Evolutionary conservation across 352 stramenopile species (phyloP).

Genomic region (Pythium graminicola): DNA sequence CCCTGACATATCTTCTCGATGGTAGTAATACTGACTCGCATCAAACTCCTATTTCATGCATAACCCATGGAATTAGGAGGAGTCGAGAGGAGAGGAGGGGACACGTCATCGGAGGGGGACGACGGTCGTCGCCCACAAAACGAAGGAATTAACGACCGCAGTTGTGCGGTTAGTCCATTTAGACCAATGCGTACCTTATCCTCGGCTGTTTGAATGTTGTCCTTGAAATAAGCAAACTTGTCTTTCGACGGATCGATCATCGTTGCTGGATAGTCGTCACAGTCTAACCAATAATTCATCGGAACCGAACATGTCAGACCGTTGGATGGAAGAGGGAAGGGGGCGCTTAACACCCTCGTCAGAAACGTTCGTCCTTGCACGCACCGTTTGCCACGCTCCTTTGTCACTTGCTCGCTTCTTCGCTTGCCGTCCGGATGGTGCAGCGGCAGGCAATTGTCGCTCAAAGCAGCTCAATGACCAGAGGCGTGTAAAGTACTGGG

Average conservation of each 20-base stretch:
- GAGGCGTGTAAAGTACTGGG: conserved; percentile 10
- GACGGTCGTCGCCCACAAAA: neutral
- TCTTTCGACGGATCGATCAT: conserved; percentile 87
- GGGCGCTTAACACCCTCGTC: neutral
- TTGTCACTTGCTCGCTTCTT: conserved; percentile 6
- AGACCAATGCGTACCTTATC: conserved; percentile 48
- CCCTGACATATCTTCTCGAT: conserved; percentile 61
- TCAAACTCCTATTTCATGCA: conserved; percentile 72
- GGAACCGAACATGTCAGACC: neutral
- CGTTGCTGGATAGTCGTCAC: neutral
- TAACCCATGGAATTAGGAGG: neutral
- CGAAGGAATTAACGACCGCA: neutral
- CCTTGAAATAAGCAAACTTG: conserved; percentile 87
- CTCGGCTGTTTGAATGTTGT: conserved; percentile 85
- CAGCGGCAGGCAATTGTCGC: conserved; percentile 23
- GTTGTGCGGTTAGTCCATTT: neutral
- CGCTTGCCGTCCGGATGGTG: conserved; percentile 17
- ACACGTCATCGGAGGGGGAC: neutral
- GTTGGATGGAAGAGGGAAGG: neutral
- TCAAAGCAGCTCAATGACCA: conserved; percentile 21
- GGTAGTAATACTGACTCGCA: conserved; percentile 85
- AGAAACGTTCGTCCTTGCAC: neutral
- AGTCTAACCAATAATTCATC: neutral
- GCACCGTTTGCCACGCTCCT: neutral
- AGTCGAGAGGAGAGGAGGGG: neutral